Evolutionary conservation across 345 rosid genomes (phyloP).

Genomic region (Euphorbia peplus): DNA sequence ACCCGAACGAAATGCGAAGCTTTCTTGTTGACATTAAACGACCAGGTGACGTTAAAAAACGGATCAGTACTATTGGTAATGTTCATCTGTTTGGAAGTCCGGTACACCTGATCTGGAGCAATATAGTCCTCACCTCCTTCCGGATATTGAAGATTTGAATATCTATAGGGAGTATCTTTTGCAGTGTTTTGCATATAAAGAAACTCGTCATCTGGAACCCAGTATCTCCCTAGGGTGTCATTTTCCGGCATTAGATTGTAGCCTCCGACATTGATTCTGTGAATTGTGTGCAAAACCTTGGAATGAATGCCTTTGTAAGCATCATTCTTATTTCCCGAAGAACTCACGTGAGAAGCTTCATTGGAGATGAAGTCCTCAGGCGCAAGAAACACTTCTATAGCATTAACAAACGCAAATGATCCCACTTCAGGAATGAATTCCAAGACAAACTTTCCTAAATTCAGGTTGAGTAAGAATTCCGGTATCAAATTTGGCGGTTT

Average conservation of each 20-base stretch:
- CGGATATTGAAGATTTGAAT: slow-evolving; percentile 5
- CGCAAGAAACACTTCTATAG: slow-evolving; percentile 54
- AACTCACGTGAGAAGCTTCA: slow-evolving; percentile 3
- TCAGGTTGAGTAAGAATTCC: slow-evolving; percentile 13
- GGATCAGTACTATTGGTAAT: neutral
- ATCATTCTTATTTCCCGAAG: neutral
- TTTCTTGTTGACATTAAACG: slow-evolving; percentile 37
- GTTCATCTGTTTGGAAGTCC: slow-evolving; percentile 36
- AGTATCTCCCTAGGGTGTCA: slow-evolving; percentile 41
- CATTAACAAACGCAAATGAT: slow-evolving; percentile 59
- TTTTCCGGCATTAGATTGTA: slow-evolving; percentile 13
- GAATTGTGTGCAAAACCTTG: slow-evolving; percentile 27
- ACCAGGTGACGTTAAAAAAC: slow-evolving; percentile 39
- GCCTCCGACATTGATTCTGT: slow-evolving; percentile 53
- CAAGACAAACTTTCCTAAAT: slow-evolving; percentile 13
- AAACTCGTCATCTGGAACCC: slow-evolving; percentile 40
- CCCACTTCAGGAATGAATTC: slow-evolving; percentile 33
- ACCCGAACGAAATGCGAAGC: slow-evolving; percentile 40
- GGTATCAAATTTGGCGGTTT: neutral
- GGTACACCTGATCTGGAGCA: slow-evolving; percentile 45
- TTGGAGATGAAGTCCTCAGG: slow-evolving; percentile 27
- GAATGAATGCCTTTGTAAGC: slow-evolving; percentile 16
- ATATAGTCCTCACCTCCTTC: slow-evolving; percentile 10
- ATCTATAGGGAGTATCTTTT: neutral
- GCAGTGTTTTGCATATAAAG: slow-evolving; percentile 21